These are phyloP conservation scores for Tolypocladium nubicola DNA, from an alignment of 2,329 filamentous ascomycete genomes.

Conservation along the genomic window DNA sequence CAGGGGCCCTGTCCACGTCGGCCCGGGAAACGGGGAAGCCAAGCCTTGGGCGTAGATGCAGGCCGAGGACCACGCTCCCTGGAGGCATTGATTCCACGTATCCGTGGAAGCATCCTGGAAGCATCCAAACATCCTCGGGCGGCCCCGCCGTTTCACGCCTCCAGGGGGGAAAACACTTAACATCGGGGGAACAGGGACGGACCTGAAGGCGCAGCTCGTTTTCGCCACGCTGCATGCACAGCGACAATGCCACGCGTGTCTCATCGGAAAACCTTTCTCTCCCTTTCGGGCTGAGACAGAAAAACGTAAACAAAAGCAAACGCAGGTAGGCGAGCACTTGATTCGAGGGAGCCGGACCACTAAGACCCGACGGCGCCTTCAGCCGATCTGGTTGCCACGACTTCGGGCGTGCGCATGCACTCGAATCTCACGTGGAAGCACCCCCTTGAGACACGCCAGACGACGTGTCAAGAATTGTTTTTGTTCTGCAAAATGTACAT, in stretches of 20 bases:
- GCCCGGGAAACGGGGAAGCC: neutral
- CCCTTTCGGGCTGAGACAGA: neutral
- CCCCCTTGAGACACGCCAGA: neutral
- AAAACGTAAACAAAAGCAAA: neutral
- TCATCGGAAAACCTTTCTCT: neutral
- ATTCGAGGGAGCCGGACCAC: neutral
- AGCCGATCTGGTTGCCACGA: neutral
- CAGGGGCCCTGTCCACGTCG: neutral
- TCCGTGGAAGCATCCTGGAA: neutral
- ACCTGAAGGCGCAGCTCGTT: neutral
- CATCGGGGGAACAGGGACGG: neutral
- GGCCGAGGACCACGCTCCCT: neutral
- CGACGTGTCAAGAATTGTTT: neutral
- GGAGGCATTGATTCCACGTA: neutral
- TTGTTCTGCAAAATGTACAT: neutral
- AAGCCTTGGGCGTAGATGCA: neutral
- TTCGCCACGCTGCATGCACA: neutral
- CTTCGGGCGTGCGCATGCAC: neutral
- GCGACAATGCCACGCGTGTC: neutral
- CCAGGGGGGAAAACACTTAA: neutral
- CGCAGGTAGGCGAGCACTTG: neutral
- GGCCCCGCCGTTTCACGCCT: neutral
- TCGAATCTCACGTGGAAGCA: neutral
- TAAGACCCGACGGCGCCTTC: neutral
- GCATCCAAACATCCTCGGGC: neutral